A percentile compares a stretch with the other conserved stretches of the same genome.
phyloP scores from a whole-genome alignment of 2,329 filamentous ascomycete genomes.

The Ophiostoma sp. region DNA sequence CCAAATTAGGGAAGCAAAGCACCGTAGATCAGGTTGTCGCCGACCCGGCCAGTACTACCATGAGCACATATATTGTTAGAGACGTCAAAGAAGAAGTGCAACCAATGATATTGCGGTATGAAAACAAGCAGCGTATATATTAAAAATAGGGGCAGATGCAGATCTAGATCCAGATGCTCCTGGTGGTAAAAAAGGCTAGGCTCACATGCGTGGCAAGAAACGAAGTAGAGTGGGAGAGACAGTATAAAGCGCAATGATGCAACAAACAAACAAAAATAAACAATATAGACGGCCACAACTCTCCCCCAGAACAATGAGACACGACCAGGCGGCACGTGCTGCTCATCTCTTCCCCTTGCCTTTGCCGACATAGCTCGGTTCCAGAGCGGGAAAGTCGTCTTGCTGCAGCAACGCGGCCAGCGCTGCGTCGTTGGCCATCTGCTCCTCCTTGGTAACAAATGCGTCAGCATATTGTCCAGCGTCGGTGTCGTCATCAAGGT shows the following conservation, averaged over 20 bases:
- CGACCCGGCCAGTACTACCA: too few relatives aligned
- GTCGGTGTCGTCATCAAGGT: neutral
- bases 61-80: too few relatives aligned
- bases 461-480: neutral
- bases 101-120: neutral
- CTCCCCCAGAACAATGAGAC: neutral
- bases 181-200: neutral
- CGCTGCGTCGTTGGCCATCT: conserved; percentile 24
- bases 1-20: too few relatives aligned
- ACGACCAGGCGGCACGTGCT: neutral
- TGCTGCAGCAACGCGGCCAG: conserved; percentile 28
- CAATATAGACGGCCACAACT: neutral
- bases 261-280: neutral
- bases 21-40: too few relatives aligned
- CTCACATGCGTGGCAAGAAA: neutral
- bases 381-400: conserved; percentile 34
- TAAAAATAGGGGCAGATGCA: neutral
- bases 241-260: neutral
- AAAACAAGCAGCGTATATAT: neutral
- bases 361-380: conserved; percentile 36
- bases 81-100: neutral
- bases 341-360: conserved; percentile 33
- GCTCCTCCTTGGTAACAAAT: conserved; percentile 16
- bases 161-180: neutral
- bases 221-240: neutral